These are phyloP conservation scores for Gracilaria gracilis DNA, from an alignment of 23 red algal species.

Conservation along the genomic window DNA sequence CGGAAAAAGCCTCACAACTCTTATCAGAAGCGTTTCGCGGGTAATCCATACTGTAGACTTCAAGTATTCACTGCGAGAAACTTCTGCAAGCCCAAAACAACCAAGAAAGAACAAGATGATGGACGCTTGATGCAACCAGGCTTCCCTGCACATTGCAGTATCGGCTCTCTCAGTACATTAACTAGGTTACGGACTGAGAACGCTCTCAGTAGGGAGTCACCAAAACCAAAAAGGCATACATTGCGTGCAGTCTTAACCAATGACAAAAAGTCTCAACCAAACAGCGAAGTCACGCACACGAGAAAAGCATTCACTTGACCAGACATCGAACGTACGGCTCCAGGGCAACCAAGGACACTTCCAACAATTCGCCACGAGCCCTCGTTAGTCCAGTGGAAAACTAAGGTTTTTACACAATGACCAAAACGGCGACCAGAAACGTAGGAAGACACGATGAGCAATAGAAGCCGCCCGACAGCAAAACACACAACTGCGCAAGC, in stretches of 20 bases:
- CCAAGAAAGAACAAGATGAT: not conserved
- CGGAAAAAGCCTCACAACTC: not conserved
- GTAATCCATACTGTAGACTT: not conserved
- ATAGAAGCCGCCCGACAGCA: not conserved
- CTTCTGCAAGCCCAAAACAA: not conserved
- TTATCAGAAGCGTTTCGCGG: not conserved
- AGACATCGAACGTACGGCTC: not conserved
- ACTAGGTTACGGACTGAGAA: not conserved
- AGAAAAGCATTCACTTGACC: not conserved
- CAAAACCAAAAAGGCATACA: not conserved
- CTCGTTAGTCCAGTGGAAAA: conserved; percentile 21
- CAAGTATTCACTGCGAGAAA: not conserved
- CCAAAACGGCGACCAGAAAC: conserved; percentile 34
- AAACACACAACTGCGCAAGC: not conserved
- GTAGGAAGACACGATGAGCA: conserved; percentile 37
- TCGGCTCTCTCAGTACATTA: not conserved
- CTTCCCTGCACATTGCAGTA: not conserved
- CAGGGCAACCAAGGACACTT: not conserved
- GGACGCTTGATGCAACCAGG: not conserved
- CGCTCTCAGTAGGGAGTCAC: not conserved
- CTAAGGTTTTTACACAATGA: conserved; percentile 24
- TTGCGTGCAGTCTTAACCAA: not conserved
- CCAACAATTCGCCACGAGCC: not conserved
- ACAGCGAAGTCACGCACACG: not conserved
- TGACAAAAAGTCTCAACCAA: not conserved